Conservation (phyloP, 495 filamentous ascomycete genomes). For the Penicillium pulvis region DNA sequence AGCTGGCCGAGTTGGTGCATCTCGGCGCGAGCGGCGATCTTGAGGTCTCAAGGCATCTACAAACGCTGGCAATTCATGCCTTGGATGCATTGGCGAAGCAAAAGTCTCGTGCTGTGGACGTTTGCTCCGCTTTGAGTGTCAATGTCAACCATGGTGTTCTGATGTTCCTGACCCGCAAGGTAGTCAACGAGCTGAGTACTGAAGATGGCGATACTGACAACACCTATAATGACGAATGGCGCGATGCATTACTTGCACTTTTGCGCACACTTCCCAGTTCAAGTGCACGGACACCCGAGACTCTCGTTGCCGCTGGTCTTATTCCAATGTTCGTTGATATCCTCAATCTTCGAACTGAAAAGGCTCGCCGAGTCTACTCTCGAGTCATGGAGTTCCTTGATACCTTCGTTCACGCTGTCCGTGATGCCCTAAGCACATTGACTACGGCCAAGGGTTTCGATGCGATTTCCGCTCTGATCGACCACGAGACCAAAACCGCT, state of each 20-base stretch:
- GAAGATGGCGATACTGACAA: slow-evolving; percentile 60
- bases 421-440: slow-evolving; percentile 77
- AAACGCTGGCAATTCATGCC: slow-evolving; percentile 78
- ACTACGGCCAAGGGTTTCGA: slow-evolving; percentile 81
- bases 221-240: slow-evolving; percentile 75
- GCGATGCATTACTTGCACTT: slow-evolving; percentile 82
- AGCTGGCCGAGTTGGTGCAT: slow-evolving; percentile 88
- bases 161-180: slow-evolving; percentile 89
- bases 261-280: slow-evolving; percentile 72
- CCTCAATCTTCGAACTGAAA: slow-evolving; percentile 76
- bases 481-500: slow-evolving; percentile 74
- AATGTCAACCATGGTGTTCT: slow-evolving; percentile 96
- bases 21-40: slow-evolving; percentile 64
- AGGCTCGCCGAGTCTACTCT: slow-evolving; percentile 79
- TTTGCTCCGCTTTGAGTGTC: slow-evolving; percentile 82
- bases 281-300: slow-evolving; percentile 68
- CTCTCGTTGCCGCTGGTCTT: slow-evolving; percentile 81
- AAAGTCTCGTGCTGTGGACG: slow-evolving; percentile 73
- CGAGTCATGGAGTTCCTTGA: slow-evolving; percentile 85
- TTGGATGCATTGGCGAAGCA: slow-evolving; percentile 82
- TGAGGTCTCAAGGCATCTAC: slow-evolving; percentile 68
- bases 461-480: slow-evolving; percentile 79
- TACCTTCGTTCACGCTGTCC: slow-evolving; percentile 76
- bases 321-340: slow-evolving; percentile 89
- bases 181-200: slow-evolving; percentile 74